Evolutionary conservation across 495 filamentous ascomycete species (phyloP), one percentile per base, ranked within the genome.

Genomic region (Podospora fimiseda): DNA sequence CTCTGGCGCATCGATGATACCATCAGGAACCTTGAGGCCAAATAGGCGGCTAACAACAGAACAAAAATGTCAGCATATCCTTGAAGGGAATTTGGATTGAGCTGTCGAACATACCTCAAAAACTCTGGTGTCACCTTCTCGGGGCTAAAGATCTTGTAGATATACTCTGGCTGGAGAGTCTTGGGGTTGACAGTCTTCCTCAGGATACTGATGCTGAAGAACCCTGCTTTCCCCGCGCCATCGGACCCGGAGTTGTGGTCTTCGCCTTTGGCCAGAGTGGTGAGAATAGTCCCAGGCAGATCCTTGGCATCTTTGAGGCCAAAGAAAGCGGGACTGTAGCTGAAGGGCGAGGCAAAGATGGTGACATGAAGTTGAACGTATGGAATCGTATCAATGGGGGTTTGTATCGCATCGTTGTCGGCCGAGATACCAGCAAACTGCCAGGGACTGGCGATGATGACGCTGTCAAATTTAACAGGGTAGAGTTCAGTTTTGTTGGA

Each of bases 71-170:
- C 27, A 33, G 39, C 2, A 15, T 22, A 18, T 3, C 21, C 15
- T 3, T 2, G 1, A 3, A 16, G 30, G 33, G 53, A 21, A 43
- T 24, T 33, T 20, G n/a, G 13, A 30, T n/a, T 44, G 1, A 1
- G 43, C n/a, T 3, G 11, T 8, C 8, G 20, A 6, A 46, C n/a
- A 19, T 69, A 58, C 9, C 77, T 72, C 30, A 95, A 61, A 60
- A 90, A 91, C 2, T 75, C 64, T 0, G 80, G 66, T 0, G 82
- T 83, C 9, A 89, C 74, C 4, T 73, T 75, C 36, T 80, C 69
- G 0, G 90, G 88, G 0, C 90, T 94, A 77, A 97, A 98, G 52
- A 97, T 87, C 68, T 98, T 98, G 74, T 97, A 98, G 23, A 96
- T 78, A 59, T 88, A 90, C 63, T 98, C 92, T 15, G 69, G 60